These are phyloP conservation scores for Amphichorda felina DNA, from an alignment of 2,329 filamentous ascomycete species.

Conservation along the genomic window DNA sequence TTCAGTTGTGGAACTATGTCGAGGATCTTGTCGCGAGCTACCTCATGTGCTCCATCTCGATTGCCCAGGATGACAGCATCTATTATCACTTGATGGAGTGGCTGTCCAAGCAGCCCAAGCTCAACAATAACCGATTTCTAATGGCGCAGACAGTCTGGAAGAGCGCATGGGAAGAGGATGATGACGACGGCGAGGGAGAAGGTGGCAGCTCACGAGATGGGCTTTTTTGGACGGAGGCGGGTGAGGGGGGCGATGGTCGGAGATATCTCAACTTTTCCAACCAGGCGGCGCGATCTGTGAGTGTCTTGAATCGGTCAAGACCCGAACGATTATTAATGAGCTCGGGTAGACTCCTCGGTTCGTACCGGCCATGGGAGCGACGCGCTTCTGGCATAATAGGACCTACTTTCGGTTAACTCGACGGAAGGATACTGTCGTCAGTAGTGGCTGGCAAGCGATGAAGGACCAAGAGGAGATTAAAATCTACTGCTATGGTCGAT, in stretches of 20 bases:
- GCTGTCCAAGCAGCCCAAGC: conserved; percentile 38
- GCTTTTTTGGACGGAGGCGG: conserved; percentile 23
- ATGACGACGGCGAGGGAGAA: conserved; percentile 24
- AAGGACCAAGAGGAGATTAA: conserved; percentile 40
- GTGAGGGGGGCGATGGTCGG: conserved; percentile 20
- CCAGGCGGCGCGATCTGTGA: conserved; percentile 37
- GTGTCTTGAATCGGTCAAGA: background rate
- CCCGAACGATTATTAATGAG: no score
- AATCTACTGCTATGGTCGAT: conserved; percentile 42
- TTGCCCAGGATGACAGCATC: conserved; percentile 44
- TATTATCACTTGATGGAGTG: conserved; percentile 47
- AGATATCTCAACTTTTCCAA: conserved; percentile 47
- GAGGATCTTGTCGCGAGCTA: conserved; percentile 26
- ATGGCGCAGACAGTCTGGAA: conserved; percentile 43
- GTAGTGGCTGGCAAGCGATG: conserved; percentile 22
- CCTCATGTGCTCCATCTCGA: conserved; percentile 38
- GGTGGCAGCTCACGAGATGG: conserved; percentile 13
- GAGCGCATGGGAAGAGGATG: conserved; percentile 43
- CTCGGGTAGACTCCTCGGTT: conserved; percentile 31
- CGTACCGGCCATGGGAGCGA: conserved; percentile 39
- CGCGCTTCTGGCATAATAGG: conserved; percentile 41
- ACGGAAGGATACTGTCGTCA: conserved; percentile 28
- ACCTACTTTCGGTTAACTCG: conserved; percentile 36
- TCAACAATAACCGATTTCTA: conserved; percentile 37
- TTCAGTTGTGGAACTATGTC: conserved; percentile 20